These are phyloP conservation scores for Fusarium siculi DNA, from an alignment of 2,329 filamentous ascomycete species.

Conservation along the genomic window DNA sequence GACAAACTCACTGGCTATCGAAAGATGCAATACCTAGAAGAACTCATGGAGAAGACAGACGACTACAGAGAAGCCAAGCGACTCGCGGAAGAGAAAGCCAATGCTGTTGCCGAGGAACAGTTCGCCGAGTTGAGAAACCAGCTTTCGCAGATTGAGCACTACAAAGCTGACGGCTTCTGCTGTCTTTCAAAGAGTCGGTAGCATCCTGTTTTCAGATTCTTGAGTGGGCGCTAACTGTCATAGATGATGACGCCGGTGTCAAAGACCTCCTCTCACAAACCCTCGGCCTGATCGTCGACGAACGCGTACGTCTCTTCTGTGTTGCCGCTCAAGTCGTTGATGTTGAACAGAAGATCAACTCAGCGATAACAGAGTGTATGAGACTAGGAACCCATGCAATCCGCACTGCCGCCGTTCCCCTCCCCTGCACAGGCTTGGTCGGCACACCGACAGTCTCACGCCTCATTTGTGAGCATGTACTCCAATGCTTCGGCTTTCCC, in stretches of 20 bases:
- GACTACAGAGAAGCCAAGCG: slow-evolving; percentile 41
- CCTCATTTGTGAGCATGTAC: slow-evolving; percentile 44
- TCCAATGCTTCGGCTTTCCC: slow-evolving; percentile 44
- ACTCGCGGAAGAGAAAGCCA: slow-evolving; percentile 36
- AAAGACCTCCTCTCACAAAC: slow-evolving; percentile 42
- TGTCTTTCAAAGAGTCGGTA: slow-evolving; percentile 39
- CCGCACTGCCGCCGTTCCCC: slow-evolving; percentile 41
- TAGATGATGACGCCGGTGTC: slow-evolving; percentile 39
- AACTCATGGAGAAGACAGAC: slow-evolving; percentile 42
- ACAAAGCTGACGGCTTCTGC: slow-evolving; percentile 42
- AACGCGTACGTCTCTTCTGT: slow-evolving; percentile 47
- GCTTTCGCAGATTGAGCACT: slow-evolving; percentile 41
- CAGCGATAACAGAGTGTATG: slow-evolving; percentile 45
- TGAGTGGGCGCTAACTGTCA: not conserved
- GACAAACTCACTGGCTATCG: slow-evolving; percentile 40
- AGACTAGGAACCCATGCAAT: slow-evolving; percentile 44
- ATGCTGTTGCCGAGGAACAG: slow-evolving; percentile 35
- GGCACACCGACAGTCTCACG: slow-evolving; percentile 42
- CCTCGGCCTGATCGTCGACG: slow-evolving; percentile 43
- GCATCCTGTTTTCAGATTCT: fast-evolving
- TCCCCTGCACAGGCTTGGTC: slow-evolving; percentile 39
- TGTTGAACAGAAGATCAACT: slow-evolving; percentile 47
- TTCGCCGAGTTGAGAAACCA: slow-evolving; percentile 39
- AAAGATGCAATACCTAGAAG: slow-evolving; percentile 33
- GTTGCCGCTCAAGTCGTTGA: slow-evolving; percentile 46